Evolutionary conservation across 768 basidiomycete species (phyloP).

Genomic region (Hortiboletus flavorubellus): DNA sequence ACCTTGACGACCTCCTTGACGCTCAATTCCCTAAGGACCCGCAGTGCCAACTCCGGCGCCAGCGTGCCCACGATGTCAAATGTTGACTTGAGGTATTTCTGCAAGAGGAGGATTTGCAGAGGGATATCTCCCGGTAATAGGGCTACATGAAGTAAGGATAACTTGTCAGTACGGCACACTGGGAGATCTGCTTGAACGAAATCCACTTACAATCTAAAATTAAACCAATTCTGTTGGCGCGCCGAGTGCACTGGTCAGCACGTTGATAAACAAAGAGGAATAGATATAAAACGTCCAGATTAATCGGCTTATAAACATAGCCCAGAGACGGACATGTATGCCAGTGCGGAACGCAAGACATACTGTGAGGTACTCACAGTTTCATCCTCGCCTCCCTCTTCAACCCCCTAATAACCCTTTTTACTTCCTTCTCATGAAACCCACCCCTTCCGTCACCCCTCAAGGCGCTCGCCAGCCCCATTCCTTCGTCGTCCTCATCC

Average conservation of each 20-base stretch:
- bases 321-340: neutral
- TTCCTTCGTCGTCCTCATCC: conserved; percentile 42
- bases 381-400: conserved; percentile 69
- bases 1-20: conserved; percentile 61
- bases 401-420: conserved; percentile 58
- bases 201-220: conserved; percentile 26
- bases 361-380: conserved; percentile 47
- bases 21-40: conserved; percentile 55
- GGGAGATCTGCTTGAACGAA: neutral
- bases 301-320: neutral
- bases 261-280: neutral
- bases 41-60: conserved; percentile 59
- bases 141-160: conserved; percentile 37
- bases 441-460: conserved; percentile 46
- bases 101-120: conserved; percentile 76
- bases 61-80: conserved; percentile 79
- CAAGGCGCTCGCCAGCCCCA: conserved; percentile 46
- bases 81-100: conserved; percentile 79
- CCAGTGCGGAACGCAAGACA: neutral
- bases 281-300: neutral
- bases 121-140: conserved; percentile 83
- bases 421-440: conserved; percentile 69
- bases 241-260: conserved; percentile 2
- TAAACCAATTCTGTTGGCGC: conserved; percentile 23
- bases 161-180: conserved; percentile 5